Evolutionary conservation across 2,329 filamentous ascomycete species (phyloP).

Genomic region (Colletotrichum graminicola): DNA sequence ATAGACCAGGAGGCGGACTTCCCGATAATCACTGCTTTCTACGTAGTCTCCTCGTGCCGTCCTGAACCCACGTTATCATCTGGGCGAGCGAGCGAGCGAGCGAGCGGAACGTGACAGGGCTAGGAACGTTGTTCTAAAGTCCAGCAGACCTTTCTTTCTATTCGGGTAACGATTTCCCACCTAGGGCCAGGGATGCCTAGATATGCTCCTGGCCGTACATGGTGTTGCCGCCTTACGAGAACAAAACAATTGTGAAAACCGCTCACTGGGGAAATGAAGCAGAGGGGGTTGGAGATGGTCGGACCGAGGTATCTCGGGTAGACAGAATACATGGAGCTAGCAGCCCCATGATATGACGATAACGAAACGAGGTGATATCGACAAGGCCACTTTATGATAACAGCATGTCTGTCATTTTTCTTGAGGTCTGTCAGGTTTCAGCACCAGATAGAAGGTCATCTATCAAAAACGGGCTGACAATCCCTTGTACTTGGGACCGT

Average conservation of each 20-base stretch:
- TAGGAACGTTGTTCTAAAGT: conserved; percentile 3
- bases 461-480: neutral
- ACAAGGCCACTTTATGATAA: neutral
- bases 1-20: neutral
- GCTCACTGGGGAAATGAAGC: conserved; percentile 13
- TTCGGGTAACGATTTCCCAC: conserved; percentile 29
- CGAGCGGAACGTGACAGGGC: conserved; percentile 4
- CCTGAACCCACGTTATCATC: too few relatives aligned
- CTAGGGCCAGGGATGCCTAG: conserved; percentile 19
- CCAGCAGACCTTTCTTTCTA: conserved; percentile 20
- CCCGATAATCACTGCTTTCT: neutral
- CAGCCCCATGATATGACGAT: neutral
- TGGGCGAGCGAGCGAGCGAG: neutral
- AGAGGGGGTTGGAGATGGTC: neutral
- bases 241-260: conserved; percentile 4
- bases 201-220: conserved; percentile 8
- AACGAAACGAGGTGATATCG: neutral
- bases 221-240: neutral
- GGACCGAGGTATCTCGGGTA: neutral
- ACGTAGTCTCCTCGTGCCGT: neutral
- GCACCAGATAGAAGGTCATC: neutral
- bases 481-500: neutral
- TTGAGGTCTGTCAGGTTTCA: neutral
- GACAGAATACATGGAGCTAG: neutral
- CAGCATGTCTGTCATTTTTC: neutral